These are phyloP conservation scores for Pueraria montana DNA, from an alignment of 306 rosid genomes.

Conservation along the genomic window DNA sequence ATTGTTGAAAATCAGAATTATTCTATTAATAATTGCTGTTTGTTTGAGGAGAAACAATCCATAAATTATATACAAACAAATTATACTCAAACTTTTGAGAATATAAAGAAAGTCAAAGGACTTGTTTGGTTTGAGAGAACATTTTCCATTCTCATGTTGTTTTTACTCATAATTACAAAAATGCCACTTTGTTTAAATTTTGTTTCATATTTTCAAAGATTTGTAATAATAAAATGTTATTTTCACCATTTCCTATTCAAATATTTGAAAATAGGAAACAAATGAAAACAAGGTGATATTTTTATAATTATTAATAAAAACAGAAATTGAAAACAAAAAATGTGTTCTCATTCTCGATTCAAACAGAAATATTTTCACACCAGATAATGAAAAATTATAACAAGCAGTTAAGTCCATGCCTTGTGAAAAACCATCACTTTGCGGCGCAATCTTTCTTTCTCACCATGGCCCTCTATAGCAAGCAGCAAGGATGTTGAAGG, in stretches of 20 bases:
- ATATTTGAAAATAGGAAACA: not conserved
- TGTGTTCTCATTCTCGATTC: not conserved
- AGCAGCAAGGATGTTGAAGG: conserved; percentile 63
- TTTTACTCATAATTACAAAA: not conserved
- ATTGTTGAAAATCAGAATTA: too few species aligned
- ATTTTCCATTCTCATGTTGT: not conserved
- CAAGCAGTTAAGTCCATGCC: conserved; percentile 54
- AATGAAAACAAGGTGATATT: not conserved
- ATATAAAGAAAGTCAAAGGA: not conserved
- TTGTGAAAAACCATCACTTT: conserved; percentile 68
- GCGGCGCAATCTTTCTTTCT: conserved; percentile 71
- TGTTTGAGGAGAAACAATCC: not conserved
- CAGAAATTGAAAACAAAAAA: not conserved
- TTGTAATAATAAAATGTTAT: not conserved
- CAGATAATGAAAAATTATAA: conserved; percentile 4
- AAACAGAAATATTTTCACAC: conserved; percentile 1
- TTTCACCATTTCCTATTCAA: not conserved
- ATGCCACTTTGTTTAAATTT: not conserved
- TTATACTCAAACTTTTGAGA: not conserved
- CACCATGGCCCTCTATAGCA: conserved; percentile 81
- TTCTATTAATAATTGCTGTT: too few species aligned
- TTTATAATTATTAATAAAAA: not conserved
- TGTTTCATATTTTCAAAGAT: not conserved
- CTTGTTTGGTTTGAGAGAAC: too few species aligned
- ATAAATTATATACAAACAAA: not conserved